Percentiles rank a stretch among this genome's conserved stretches.
These are phyloP conservation scores for Cunninghamia lanceolata DNA, from an alignment of 75 land plant genomes.

Conservation along the genomic window DNA sequence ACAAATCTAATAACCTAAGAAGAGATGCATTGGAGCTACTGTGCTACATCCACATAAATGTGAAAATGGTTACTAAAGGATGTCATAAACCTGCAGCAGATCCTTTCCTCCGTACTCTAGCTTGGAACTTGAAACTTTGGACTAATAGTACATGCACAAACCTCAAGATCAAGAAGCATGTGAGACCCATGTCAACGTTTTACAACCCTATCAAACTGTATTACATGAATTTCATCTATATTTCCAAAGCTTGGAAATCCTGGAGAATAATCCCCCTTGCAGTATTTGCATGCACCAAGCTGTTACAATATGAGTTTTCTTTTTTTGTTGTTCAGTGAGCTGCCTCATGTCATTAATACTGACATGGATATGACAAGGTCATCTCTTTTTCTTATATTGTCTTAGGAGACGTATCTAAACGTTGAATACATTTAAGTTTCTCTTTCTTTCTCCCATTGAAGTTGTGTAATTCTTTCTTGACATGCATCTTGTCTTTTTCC, in stretches of 20 bases:
- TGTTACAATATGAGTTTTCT: background rate
- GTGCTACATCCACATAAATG: background rate
- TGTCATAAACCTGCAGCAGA: background rate
- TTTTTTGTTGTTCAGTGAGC: background rate
- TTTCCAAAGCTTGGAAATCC: background rate
- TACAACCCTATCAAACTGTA: background rate
- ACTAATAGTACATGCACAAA: too few species aligned
- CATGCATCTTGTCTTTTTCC: background rate
- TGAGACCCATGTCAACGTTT: background rate
- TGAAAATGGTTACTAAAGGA: conserved; percentile 1
- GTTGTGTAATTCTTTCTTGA: background rate
- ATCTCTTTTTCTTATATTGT: conserved; percentile 1
- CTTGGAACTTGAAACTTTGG: too few species aligned
- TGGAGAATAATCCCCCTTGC: background rate
- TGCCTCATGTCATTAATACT: background rate
- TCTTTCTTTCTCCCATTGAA: background rate
- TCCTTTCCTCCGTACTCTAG: background rate
- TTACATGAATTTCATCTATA: background rate
- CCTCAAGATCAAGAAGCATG: background rate
- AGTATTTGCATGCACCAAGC: background rate
- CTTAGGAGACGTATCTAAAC: background rate
- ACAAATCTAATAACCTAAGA: background rate
- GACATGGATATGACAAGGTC: background rate
- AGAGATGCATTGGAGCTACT: background rate
- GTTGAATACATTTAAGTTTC: background rate